Evolutionary conservation across 108 stramenopile species (phyloP), one percentile per base, ranked within the genome.

Genomic region (Schizochytrium sp.): DNA sequence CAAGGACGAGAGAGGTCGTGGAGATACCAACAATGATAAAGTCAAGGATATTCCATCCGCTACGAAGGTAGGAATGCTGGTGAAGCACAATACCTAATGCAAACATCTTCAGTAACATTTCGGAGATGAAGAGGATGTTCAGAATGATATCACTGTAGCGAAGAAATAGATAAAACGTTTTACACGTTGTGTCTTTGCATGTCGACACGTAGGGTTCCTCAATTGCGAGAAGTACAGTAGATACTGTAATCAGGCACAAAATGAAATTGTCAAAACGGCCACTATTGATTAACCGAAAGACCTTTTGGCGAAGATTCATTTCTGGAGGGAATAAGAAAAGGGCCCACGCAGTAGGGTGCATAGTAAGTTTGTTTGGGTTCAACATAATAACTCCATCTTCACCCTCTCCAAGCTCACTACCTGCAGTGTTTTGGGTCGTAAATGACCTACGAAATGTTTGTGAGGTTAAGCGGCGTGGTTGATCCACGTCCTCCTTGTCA

Each of bases 11-110:
- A 12, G 88, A 57, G 8, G 72, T 61, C 56, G 94, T 56, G 44
- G 94, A 94, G 17, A 94, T 89, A 12, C 91, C 8, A 5, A 95
- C 95, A 49, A 95, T 91, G 55, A 61, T 46, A 40, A 92, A 92
- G 87, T 96, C 96, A 2, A 96, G 49, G 8, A 94, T 38, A 72
- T 96, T 95, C 96, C 96, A 96, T 58, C 56, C 13, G 73, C 91
- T 89, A 57, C 92, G 58, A 46, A 95, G 60, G 91, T 95, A 96
- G 5, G 90, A 73, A 15, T 60, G 7, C 69, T 38, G 57, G 89
- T 89, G 88, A 5, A 83, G 15, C 12, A 88, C 46, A 46, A 95
- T 89, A 19, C 96, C 96, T 55, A 91, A 61, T 0, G 94, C 93
- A 41, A 94, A 1, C 28, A 95, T 58, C 93, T 96, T 96, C 44